Evolutionary conservation across 768 basidiomycete species (phyloP).

Genomic region (Tricholoma matsutake): DNA sequence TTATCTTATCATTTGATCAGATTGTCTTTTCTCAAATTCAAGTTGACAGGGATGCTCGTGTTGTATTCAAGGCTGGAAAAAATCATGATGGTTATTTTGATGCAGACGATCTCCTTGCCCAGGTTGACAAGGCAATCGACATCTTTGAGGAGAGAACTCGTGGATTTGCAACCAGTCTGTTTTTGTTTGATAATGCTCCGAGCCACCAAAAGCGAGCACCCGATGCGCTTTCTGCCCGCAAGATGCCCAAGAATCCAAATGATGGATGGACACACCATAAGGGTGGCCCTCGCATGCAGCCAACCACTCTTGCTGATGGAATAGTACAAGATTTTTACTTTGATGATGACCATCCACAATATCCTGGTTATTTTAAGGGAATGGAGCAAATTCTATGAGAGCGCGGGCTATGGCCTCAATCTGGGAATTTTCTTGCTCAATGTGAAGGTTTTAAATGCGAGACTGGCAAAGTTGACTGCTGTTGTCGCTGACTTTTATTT

Average conservation of each 20-base stretch:
- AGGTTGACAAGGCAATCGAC: too few species aligned
- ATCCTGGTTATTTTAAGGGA: slow-evolving; percentile 34
- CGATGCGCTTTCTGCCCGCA: slow-evolving; percentile 24
- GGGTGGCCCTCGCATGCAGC: too few species aligned
- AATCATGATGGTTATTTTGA: not conserved
- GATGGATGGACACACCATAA: too few species aligned
- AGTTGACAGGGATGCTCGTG: not conserved
- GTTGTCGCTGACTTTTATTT: slow-evolving; percentile 14
- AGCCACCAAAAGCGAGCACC: slow-evolving; percentile 18
- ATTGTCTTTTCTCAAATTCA: not conserved
- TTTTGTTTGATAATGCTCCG: not conserved
- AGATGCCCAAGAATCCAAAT: slow-evolving; percentile 16
- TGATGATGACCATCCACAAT: slow-evolving; percentile 23
- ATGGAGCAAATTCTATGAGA: slow-evolving; percentile 30
- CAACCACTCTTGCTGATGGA: slow-evolving; percentile 14
- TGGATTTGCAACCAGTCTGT: slow-evolving; percentile 14
- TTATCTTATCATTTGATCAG: not conserved
- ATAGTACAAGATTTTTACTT: slow-evolving; percentile 32
- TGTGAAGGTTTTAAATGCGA: slow-evolving; percentile 16
- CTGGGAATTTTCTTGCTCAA: slow-evolving; percentile 12
- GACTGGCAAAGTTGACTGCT: slow-evolving; percentile 15
- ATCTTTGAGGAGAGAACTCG: not conserved
- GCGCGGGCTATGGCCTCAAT: slow-evolving; percentile 14
- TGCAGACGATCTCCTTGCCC: not conserved
- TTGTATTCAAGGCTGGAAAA: too few species aligned